phyloP scores from a whole-genome alignment of 139 green algal genomes.

The Nannochloris sp. region DNA sequence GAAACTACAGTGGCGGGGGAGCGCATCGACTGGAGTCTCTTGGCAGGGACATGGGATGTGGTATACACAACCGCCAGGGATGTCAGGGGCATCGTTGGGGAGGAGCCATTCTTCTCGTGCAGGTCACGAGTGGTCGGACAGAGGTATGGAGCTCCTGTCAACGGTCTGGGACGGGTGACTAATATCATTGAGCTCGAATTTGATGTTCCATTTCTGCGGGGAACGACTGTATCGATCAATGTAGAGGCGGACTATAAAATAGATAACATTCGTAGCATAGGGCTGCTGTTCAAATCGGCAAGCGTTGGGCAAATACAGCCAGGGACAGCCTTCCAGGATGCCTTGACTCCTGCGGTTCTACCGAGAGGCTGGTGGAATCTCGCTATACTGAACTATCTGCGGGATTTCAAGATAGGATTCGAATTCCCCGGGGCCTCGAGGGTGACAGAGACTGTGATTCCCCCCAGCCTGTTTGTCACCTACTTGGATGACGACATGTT shows the following conservation, averaged over 20 bases:
- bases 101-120: not conserved
- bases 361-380: slow-evolving; percentile 33
- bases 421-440: not conserved
- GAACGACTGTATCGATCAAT: slow-evolving; percentile 6
- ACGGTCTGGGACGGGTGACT: slow-evolving; percentile 21
- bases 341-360: slow-evolving; percentile 33
- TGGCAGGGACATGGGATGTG: slow-evolving; percentile 35
- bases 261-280: slow-evolving; percentile 24
- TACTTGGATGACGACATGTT: slow-evolving; percentile 39
- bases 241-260: slow-evolving; percentile 34
- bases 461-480: slow-evolving; percentile 24
- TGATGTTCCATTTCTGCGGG: slow-evolving; percentile 9
- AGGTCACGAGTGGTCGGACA: slow-evolving; percentile 12
- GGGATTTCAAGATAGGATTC: slow-evolving; percentile 8
- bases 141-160: slow-evolving; percentile 31
- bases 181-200: slow-evolving; percentile 40
- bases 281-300: slow-evolving; percentile 19
- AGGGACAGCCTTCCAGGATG: slow-evolving; percentile 16
- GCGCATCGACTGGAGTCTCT: slow-evolving; percentile 21
- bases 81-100: slow-evolving; percentile 26
- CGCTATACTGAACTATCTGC: slow-evolving; percentile 26
- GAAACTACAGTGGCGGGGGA: not conserved
- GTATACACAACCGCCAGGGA: slow-evolving; percentile 42
- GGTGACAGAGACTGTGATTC: not conserved
- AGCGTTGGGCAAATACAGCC: slow-evolving; percentile 23